phyloP scores from a whole-genome alignment of 208 protist species.

The Leishmania turanica region DNA sequence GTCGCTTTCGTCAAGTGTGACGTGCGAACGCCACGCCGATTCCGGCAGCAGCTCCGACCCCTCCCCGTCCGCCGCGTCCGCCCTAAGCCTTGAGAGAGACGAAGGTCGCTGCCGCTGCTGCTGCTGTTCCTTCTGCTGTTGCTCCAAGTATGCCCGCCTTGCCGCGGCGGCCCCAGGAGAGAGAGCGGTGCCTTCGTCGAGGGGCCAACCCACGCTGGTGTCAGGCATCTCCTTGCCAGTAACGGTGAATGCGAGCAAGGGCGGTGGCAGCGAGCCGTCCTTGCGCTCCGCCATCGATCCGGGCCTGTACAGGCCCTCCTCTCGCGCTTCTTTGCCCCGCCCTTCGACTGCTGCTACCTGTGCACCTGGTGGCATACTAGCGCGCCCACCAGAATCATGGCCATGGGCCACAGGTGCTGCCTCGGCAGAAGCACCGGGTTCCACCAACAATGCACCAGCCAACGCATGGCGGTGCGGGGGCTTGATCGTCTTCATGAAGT shows the following conservation, averaged over 20 bases:
- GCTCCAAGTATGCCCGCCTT: constrained; percentile 27
- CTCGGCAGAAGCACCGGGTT: background rate
- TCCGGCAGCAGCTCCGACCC: background rate
- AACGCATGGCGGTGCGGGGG: constrained; percentile 26
- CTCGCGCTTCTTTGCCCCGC: background rate
- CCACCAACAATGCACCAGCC: background rate
- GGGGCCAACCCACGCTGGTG: background rate
- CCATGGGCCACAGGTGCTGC: background rate
- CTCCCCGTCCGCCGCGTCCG: background rate
- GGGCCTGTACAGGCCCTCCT: background rate
- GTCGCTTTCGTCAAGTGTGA: background rate
- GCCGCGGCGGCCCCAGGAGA: constrained; percentile 29
- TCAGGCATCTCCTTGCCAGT: background rate
- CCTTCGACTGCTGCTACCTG: background rate
- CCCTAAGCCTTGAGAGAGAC: background rate
- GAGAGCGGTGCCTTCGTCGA: background rate
- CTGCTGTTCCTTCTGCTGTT: constrained; percentile 15
- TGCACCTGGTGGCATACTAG: background rate
- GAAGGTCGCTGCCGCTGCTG: background rate
- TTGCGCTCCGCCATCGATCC: background rate
- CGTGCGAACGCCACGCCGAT: background rate
- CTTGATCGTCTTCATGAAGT: constrained; percentile 30
- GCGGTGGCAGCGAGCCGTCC: background rate
- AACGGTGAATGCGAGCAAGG: background rate
- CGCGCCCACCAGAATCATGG: background rate